phyloP scores from a whole-genome alignment of 805 yeast genomes.

The Saccharomycopsis olivae region DNA sequence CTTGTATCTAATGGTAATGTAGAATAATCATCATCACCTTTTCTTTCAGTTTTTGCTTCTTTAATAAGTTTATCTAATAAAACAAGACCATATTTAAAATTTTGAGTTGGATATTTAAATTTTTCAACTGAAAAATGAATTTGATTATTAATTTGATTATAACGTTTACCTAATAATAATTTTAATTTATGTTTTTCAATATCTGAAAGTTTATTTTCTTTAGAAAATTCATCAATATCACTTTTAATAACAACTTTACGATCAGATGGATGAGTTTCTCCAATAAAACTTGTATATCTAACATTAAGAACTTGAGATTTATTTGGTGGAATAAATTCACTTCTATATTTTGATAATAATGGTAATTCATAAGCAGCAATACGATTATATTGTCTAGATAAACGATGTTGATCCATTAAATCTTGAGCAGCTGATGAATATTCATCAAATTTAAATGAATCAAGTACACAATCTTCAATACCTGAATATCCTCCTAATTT shows the following conservation, averaged over 20 bases:
- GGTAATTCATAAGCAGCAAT: constrained; percentile 92
- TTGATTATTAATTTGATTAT: constrained; percentile 46
- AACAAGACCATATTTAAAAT: constrained; percentile 63
- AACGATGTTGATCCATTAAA: constrained; percentile 59
- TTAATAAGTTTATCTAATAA: constrained; percentile 48
- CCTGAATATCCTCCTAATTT: constrained; percentile 25
- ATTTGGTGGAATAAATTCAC: constrained; percentile 46
- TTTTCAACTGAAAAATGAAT: constrained; percentile 57
- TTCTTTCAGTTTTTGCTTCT: constrained; percentile 50
- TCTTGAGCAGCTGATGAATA: constrained; percentile 64
- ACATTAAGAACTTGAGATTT: constrained; percentile 45
- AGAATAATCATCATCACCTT: constrained; percentile 40
- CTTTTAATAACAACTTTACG: constrained; percentile 58
- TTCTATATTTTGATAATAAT: constrained; percentile 61
- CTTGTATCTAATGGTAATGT: constrained; percentile 80
- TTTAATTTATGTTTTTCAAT: constrained; percentile 62
- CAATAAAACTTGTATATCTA: constrained; percentile 62
- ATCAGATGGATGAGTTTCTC: constrained; percentile 62
- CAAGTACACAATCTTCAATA: constrained; percentile 28
- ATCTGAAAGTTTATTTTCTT: constrained; percentile 40
- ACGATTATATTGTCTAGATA: constrained; percentile 65
- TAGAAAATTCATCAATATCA: constrained; percentile 16
- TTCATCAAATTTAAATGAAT: constrained; percentile 50
- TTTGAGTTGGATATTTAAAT: constrained; percentile 74
- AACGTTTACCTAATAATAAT: constrained; percentile 70